A percentile compares a stretch with the other conserved stretches of the same genome.
phyloP scores from a whole-genome alignment of 176 grass and related monocot genomes.

The Aegilops bicornis region DNA sequence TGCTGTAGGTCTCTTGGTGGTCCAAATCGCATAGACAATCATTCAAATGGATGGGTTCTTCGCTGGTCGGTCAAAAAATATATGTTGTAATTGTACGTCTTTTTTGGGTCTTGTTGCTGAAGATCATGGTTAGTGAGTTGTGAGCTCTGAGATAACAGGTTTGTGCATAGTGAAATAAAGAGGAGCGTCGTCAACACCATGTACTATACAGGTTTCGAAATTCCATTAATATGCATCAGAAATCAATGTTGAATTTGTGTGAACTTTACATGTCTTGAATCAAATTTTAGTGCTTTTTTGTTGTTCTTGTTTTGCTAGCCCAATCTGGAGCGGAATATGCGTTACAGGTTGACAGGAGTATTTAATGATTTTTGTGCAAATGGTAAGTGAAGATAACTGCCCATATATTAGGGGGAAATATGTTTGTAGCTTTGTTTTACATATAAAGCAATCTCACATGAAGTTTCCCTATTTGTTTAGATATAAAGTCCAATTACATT shows the following conservation, averaged over 20 bases:
- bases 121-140: neutral
- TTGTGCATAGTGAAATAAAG: constrained; percentile 44
- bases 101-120: constrained; percentile 6
- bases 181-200: constrained; percentile 9
- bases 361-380: no score
- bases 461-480: no score
- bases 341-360: neutral
- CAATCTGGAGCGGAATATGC: neutral
- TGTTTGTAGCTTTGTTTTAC: no score
- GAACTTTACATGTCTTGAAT: neutral
- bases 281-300: neutral
- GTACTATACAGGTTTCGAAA: neutral
- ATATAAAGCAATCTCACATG: no score
- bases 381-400: no score
- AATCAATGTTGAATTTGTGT: neutral
- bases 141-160: neutral
- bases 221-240: neutral
- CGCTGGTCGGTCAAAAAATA: neutral
- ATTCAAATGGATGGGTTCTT: constrained; percentile 23
- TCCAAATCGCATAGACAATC: neutral
- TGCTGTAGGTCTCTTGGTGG: neutral
- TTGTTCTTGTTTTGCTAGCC: neutral
- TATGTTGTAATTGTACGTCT: constrained; percentile 26
- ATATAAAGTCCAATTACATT: no score
- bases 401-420: no score